Percentiles rank a stretch among this genome's conserved stretches.
These are phyloP conservation scores for Apophysomyces sp. DNA, from an alignment of 371 early-diverging fungal genomes.

Conservation along the genomic window DNA sequence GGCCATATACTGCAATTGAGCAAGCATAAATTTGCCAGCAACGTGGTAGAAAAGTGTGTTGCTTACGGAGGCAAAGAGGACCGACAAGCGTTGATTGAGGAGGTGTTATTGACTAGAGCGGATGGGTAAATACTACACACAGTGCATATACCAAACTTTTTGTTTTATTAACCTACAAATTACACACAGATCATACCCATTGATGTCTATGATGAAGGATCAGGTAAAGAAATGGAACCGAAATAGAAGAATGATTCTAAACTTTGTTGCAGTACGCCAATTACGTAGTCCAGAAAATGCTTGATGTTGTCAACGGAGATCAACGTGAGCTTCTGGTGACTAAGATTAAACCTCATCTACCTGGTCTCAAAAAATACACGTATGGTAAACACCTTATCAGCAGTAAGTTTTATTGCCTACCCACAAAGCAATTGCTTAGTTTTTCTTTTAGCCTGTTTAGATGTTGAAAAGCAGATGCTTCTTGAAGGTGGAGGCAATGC, in stretches of 20 bases:
- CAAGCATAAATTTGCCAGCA: constrained; percentile 99
- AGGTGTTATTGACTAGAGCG: constrained; percentile 69
- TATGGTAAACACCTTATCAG: constrained; percentile 96
- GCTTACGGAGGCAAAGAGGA: constrained; percentile 73
- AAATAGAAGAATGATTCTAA: not conserved
- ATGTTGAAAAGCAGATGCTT: not conserved
- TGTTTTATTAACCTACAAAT: not conserved
- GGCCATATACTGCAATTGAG: constrained; percentile 88
- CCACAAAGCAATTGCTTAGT: not conserved
- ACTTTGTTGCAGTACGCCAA: constrained; percentile 78
- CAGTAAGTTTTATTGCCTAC: constrained; percentile 39
- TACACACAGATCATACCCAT: constrained; percentile 65
- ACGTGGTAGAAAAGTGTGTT: constrained; percentile 97
- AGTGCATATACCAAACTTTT: not conserved
- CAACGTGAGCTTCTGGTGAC: constrained; percentile 83
- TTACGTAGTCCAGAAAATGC: constrained; percentile 99
- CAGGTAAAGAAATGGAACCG: constrained; percentile 44
- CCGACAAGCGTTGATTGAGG: constrained; percentile 81
- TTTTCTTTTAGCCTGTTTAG: not conserved
- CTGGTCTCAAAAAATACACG: constrained; percentile 90
- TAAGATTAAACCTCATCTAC: constrained; percentile 89
- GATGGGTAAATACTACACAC: constrained; percentile 55
- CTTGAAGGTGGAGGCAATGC: not conserved
- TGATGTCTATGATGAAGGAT: constrained; percentile 97
- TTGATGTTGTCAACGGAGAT: constrained; percentile 92